Conservation (phyloP, 164 flowering plant species). For the Euptelea pleiosperma region DNA sequence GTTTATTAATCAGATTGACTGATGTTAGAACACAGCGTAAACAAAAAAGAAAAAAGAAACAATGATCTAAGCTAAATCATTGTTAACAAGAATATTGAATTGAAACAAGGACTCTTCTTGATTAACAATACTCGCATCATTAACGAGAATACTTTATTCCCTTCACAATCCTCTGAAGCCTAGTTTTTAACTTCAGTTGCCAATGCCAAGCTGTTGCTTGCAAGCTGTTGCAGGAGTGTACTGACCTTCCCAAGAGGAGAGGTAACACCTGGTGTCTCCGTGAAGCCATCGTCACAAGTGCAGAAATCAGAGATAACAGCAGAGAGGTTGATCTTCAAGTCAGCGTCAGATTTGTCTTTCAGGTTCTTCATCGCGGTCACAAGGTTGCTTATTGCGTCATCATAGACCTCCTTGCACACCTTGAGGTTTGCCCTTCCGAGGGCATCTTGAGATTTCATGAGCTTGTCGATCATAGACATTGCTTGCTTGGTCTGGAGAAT, state of each 20-base stretch:
- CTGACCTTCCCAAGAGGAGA: slow-evolving; percentile 6
- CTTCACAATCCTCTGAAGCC: too few relatives aligned
- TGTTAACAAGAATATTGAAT: too few relatives aligned
- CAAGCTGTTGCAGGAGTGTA: not conserved
- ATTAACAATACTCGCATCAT: too few relatives aligned
- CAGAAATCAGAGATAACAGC: slow-evolving; percentile 20
- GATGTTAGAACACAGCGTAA: too few relatives aligned
- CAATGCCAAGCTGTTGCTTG: slow-evolving; percentile 17
- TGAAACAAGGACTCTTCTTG: too few relatives aligned
- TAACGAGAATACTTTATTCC: too few relatives aligned
- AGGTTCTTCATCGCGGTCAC: slow-evolving; percentile 2
- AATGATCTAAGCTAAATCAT: too few relatives aligned
- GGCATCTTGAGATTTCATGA: not conserved
- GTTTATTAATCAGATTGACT: too few relatives aligned
- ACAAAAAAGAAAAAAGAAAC: too few relatives aligned
- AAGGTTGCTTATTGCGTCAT: slow-evolving; percentile 17
- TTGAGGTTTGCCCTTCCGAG: not conserved
- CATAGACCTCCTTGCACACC: slow-evolving; percentile 10
- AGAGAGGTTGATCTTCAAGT: slow-evolving; percentile 24
- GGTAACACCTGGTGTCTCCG: not conserved
- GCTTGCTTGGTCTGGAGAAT: not conserved
- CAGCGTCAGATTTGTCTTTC: not conserved
- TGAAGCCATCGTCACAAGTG: slow-evolving; percentile 22
- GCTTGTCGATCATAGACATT: slow-evolving; percentile 1
- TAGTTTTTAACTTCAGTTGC: not conserved